Evolutionary conservation across 2,329 filamentous ascomycete species (phyloP).

Genomic region (Capronia coronata): DNA sequence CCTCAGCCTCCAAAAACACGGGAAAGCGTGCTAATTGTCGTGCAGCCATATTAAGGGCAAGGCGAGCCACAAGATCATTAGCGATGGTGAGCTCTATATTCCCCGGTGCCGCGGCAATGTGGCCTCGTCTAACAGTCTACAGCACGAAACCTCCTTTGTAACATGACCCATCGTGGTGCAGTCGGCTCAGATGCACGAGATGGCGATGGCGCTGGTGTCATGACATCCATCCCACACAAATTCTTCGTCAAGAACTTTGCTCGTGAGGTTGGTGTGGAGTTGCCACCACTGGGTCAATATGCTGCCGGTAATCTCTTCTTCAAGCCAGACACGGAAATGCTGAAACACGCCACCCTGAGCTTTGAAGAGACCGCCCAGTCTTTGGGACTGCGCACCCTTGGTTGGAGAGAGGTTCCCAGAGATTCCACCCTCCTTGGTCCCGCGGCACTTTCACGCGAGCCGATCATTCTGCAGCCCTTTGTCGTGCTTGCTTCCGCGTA

Average conservation of each 20-base stretch:
- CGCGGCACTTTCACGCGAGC: slow-evolving; percentile 87
- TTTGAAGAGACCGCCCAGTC: slow-evolving; percentile 91
- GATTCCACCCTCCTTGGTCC: slow-evolving; percentile 91
- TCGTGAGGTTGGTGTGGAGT: slow-evolving; percentile 76
- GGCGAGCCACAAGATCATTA: slow-evolving; percentile 95
- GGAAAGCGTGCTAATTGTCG: slow-evolving; percentile 1
- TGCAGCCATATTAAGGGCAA: slow-evolving; percentile 91
- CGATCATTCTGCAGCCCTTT: slow-evolving; percentile 90
- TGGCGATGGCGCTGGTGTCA: slow-evolving; percentile 96
- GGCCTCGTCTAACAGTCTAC: slow-evolving; percentile 24
- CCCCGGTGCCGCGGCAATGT: neutral
- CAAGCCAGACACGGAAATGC: slow-evolving; percentile 85
- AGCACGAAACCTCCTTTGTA: slow-evolving; percentile 93
- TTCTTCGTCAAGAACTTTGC: slow-evolving; percentile 99
- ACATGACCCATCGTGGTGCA: slow-evolving; percentile 99
- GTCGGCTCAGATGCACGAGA: slow-evolving; percentile 97
- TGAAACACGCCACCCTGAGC: slow-evolving; percentile 82
- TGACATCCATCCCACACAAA: slow-evolving; percentile 97
- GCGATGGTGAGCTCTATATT: slow-evolving; percentile 66
- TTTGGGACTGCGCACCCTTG: slow-evolving; percentile 80
- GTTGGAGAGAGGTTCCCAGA: slow-evolving; percentile 91
- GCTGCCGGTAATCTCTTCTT: slow-evolving; percentile 97
- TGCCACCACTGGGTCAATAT: slow-evolving; percentile 87
- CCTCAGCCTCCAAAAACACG: neutral
- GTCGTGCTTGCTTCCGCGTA: slow-evolving; percentile 82